These are phyloP conservation scores for Saxispiralis lemnorum DNA, from an alignment of 495 filamentous ascomycete species.

Conservation along the genomic window DNA sequence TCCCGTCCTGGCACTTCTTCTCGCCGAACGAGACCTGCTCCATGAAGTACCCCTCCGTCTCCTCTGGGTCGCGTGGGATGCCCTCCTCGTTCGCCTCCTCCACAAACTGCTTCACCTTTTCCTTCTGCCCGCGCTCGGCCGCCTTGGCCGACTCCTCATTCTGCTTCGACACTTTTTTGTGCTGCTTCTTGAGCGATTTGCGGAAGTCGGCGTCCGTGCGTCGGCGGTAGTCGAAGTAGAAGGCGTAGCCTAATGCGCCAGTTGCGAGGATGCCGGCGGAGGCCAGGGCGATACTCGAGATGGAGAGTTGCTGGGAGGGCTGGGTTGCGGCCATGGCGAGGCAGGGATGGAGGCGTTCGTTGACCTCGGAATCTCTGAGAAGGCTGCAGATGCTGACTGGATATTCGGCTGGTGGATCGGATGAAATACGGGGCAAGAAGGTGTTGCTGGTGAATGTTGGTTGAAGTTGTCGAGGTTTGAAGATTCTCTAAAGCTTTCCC, in stretches of 20 bases:
- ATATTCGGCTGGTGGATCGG: too few relatives aligned
- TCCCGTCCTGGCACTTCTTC: conserved; percentile 40
- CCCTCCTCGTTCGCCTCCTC: conserved; percentile 70
- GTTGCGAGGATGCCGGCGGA: conserved; percentile 56
- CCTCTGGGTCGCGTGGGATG: conserved; percentile 76
- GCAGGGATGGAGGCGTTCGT: neutral
- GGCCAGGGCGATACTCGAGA: conserved; percentile 55
- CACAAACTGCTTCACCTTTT: conserved; percentile 52
- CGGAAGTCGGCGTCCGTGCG: conserved; percentile 76
- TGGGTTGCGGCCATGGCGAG: conserved; percentile 16
- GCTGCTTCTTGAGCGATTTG: conserved; percentile 64
- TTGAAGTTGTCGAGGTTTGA: too few relatives aligned
- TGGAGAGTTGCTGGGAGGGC: conserved; percentile 37
- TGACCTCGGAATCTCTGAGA: too few relatives aligned
- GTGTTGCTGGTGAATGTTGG: too few relatives aligned
- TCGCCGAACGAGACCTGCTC: conserved; percentile 79
- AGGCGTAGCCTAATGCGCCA: conserved; percentile 60
- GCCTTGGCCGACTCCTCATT: conserved; percentile 63
- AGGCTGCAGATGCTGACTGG: too few relatives aligned
- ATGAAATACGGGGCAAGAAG: too few relatives aligned
- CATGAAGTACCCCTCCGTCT: conserved; percentile 90
- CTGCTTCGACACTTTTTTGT: conserved; percentile 52
- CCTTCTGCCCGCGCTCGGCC: conserved; percentile 47
- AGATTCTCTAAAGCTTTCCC: too few relatives aligned
- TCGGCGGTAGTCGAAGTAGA: conserved; percentile 90